Base-by-base conservation (phyloP, 2,329 filamentous ascomycete species). In the Fusarium sp. region DNA sequence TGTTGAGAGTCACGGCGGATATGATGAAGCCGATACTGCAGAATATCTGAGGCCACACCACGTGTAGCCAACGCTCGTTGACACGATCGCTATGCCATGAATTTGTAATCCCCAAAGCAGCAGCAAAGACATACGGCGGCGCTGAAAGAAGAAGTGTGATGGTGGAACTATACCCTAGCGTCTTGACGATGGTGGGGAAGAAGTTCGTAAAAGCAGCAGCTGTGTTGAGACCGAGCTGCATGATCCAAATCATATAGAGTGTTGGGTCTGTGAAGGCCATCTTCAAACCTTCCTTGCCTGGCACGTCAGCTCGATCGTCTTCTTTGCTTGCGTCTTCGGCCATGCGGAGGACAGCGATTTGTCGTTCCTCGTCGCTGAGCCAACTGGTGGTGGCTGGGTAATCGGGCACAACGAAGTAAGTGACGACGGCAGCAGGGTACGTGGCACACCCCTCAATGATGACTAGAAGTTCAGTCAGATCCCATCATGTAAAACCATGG, bases 381-480 rank as follows among this genome's bases (percentile, higher is more conserved):
- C 56, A 62, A 4, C 14, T 14, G 5, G 48, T 62, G 2, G 59
- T 62, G 3, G 59, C 43, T 17, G 62, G 62, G 25, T 65, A 65
- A 9, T 65, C 62, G 7, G 62, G 61, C 3, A 65, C 35, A 6
- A 65, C 35, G 1, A 63, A 63, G 25, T 58, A 65, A 27, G 52
- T 63, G 1, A 63, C 37, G 0, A 65, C 4, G 1, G 62, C 62
- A 3, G 59, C 59, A 7, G 56, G 56, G 17, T 55, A 54, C 4
- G 59, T 61, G 2, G 59, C 48, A 14, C 56, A 55, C 1, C 59
- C 59, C 39, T 62, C 59, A 1, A 62, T 62, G 13, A 62, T 62
- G 11, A 62, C 56, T 62, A 7, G 3, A 20, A 2, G 2, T 1
- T 15, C 14, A 33, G 30, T 15, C 5, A 14, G 6, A 33, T 33